Percentiles rank a stretch among this genome's conserved stretches.
phyloP scores from a whole-genome alignment of 306 rosid species.

The Prunus mongolica region DNA sequence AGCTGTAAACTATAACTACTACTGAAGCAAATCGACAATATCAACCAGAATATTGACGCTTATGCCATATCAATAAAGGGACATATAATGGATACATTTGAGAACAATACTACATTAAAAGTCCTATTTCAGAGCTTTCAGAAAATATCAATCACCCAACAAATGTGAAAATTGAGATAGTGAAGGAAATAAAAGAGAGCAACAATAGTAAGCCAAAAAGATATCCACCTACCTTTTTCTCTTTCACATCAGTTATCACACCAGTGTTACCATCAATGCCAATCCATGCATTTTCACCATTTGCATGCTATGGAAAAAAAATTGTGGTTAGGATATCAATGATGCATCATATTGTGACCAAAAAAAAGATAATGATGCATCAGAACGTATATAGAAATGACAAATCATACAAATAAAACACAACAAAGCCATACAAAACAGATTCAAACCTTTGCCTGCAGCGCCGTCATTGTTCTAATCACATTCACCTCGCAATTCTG shows the following conservation, averaged over 20 bases:
- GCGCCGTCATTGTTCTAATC: conserved; percentile 88
- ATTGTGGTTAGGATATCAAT: conserved; percentile 13
- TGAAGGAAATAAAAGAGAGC: neutral
- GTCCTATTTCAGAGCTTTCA: too few relatives aligned
- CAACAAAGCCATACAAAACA: neutral
- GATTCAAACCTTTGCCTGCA: conserved; percentile 82
- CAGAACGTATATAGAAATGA: neutral
- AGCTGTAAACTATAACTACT: too few relatives aligned
- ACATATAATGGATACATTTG: too few relatives aligned
- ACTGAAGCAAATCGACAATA: too few relatives aligned
- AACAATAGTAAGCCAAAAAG: neutral
- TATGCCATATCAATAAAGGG: too few relatives aligned
- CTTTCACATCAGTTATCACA: conserved; percentile 72
- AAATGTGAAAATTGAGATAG: neutral
- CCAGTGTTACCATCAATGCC: conserved; percentile 96
- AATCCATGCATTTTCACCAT: conserved; percentile 91
- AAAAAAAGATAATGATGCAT: neutral
- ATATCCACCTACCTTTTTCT: conserved; percentile 50
- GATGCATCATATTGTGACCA: neutral
- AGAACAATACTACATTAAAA: too few relatives aligned
- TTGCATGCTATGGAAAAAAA: conserved; percentile 61
- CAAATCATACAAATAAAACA: neutral
- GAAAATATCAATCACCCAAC: neutral
- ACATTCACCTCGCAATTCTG: conserved; percentile 98
- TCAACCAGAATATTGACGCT: too few relatives aligned